These are phyloP conservation scores for Escallonia herrerae DNA, from an alignment of 129 eudicot genomes.

Conservation along the genomic window DNA sequence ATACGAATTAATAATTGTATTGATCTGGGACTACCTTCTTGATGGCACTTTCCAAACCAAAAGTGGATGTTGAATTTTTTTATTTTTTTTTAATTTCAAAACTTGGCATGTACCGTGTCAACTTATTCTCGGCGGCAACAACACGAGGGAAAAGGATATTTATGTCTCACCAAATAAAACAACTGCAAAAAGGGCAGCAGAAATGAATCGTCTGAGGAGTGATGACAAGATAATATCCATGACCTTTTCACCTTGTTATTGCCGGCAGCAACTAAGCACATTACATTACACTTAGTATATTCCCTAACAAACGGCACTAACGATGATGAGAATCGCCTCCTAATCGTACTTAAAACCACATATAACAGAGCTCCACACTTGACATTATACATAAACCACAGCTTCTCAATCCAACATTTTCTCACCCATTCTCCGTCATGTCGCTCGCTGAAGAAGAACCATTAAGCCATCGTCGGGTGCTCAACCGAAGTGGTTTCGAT, in stretches of 20 bases:
- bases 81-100: too few species aligned
- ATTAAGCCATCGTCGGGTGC: neutral
- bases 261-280: conserved; percentile 31
- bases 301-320: neutral
- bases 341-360: neutral
- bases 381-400: neutral
- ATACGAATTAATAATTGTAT: too few species aligned
- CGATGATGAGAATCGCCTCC: conserved; percentile 2
- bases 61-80: too few species aligned
- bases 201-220: too few species aligned
- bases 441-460: conserved; percentile 27
- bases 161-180: too few species aligned
- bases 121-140: too few species aligned
- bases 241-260: neutral
- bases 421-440: neutral
- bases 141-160: too few species aligned
- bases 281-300: neutral
- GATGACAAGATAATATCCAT: neutral
- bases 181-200: too few species aligned
- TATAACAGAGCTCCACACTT: neutral
- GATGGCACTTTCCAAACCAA: too few species aligned
- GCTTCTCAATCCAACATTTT: neutral
- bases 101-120: too few species aligned
- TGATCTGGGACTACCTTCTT: too few species aligned
- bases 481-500: conserved; percentile 46